Base-by-base conservation (phyloP, 345 rosid genomes). In the Abelmoschus esculentus region DNA sequence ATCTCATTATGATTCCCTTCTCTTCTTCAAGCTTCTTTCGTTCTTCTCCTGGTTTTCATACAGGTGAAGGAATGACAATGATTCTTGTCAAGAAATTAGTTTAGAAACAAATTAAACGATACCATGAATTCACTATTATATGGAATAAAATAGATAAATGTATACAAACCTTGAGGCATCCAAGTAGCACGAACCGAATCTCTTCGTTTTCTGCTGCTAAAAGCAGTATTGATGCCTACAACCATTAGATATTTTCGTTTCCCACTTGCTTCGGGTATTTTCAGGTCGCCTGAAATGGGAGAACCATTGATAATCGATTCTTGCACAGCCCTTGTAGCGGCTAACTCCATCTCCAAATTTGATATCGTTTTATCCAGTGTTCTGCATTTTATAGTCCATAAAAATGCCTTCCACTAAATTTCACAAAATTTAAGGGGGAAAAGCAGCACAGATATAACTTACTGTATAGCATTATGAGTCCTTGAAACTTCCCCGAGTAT, bases 161-260 rank as follows among this genome's bases (percentile, higher is more conserved):
- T 22, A 22, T 17, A 73, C 81, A 66, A 73, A 93, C 98, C 96
- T 61, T 84, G 98, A 80, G 95, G 97, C 96, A 93, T 89, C 98
- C 98, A 93, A 68, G 96, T 89, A 56, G 84, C 90, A 73, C 97
- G 92, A 52, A 93, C 90, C 5, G 98, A 91, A 77, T 93, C 98
- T 79, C 98, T 88, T 31, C 96, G 85, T 78, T 89, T 93, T 63
- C 98, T 80, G 84, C 98, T 93, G 75, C 95, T 93, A 79, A 93
- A 93, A 5, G 98, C 98, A 67, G 97, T 88, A 73, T 93, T 93
- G 12, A 93, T 79, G 14, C 98, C 98, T 56, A 93, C 76, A 57
- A 93, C 96, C 98, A 93, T 93, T 38, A 88, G 72, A 77, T 84
- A 88, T 72, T 84, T 88, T 56, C 90, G 83, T 70, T 78, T 84